Conservation (phyloP, 2,329 filamentous ascomycete species). For the Fusarium solani-melongenae region DNA sequence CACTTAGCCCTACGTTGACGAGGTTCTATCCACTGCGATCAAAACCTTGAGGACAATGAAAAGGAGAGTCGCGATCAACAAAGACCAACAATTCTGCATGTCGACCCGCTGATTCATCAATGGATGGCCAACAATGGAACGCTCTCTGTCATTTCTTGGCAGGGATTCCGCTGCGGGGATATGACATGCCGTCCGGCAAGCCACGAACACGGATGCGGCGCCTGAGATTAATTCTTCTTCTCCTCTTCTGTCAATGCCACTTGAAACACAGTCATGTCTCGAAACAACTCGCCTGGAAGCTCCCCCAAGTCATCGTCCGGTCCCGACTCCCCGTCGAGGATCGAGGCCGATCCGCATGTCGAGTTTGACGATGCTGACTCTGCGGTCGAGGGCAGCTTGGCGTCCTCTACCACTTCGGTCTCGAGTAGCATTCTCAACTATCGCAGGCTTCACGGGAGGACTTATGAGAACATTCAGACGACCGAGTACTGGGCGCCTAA, state of each 20-base stretch:
- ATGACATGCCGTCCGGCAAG: not conserved
- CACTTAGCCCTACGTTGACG: not conserved
- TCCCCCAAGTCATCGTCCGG: not conserved
- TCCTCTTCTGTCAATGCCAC: not conserved
- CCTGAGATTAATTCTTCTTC: not conserved
- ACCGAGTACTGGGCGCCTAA: conserved; percentile 42
- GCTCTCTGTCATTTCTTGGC: not conserved
- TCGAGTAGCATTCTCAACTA: conserved; percentile 33
- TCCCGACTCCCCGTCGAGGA: not conserved
- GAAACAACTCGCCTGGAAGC: not conserved
- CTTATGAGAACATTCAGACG: conserved; percentile 32
- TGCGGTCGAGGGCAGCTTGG: not conserved
- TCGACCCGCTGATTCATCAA: not conserved
- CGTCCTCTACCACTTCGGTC: conserved; percentile 22
- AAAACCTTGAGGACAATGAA: too few relatives aligned
- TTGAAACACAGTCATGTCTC: conserved; percentile 6
- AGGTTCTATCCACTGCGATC: too few relatives aligned
- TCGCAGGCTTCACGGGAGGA: conserved; percentile 26
- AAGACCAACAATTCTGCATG: not conserved
- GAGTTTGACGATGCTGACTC: conserved; percentile 11
- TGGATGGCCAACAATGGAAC: not conserved
- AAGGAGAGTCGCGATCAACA: not conserved
- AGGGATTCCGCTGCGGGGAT: not conserved
- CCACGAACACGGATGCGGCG: not conserved
- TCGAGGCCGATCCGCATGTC: not conserved